These are phyloP conservation scores for Microstegium vimineum DNA, from an alignment of 176 grass and related monocot genomes.

Conservation along the genomic window DNA sequence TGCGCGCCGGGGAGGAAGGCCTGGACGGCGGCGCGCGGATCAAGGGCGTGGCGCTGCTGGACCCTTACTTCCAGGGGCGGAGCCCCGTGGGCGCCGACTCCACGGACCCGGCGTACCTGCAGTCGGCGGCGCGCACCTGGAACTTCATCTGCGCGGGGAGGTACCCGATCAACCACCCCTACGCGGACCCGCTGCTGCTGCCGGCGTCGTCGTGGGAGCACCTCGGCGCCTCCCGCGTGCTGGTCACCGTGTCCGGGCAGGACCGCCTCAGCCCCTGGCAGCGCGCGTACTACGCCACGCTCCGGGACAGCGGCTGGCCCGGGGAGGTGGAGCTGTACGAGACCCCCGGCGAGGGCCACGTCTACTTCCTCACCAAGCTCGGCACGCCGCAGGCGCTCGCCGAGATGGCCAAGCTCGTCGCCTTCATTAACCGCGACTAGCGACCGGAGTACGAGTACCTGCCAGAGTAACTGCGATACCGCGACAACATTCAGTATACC, in stretches of 20 bases:
- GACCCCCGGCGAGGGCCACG: constrained; percentile 50
- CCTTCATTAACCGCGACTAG: constrained; percentile 45
- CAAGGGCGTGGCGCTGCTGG: constrained; percentile 55
- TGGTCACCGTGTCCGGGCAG: constrained; percentile 46
- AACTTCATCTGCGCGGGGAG: constrained; percentile 53
- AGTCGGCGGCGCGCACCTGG: constrained; percentile 60
- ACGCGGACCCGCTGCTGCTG: constrained; percentile 56
- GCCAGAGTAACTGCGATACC: background rate
- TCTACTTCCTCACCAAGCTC: constrained; percentile 57
- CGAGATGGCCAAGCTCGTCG: constrained; percentile 45
- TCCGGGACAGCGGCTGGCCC: constrained; percentile 24
- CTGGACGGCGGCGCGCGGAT: constrained; percentile 41
- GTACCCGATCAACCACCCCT: constrained; percentile 63
- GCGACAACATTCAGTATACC: background rate
- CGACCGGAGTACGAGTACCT: background rate
- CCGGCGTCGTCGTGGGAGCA: constrained; percentile 35
- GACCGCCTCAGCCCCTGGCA: constrained; percentile 55
- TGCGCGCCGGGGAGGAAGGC: constrained; percentile 37
- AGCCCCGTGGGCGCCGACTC: constrained; percentile 40
- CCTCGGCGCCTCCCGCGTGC: constrained; percentile 42
- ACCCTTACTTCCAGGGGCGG: constrained; percentile 76
- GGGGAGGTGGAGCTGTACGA: constrained; percentile 42
- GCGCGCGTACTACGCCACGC: constrained; percentile 44
- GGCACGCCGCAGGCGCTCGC: constrained; percentile 39
- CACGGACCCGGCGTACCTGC: constrained; percentile 39